phyloP scores from a whole-genome alignment of 1,139 yeast species.

The Yamadazyma membranifaciens region DNA sequence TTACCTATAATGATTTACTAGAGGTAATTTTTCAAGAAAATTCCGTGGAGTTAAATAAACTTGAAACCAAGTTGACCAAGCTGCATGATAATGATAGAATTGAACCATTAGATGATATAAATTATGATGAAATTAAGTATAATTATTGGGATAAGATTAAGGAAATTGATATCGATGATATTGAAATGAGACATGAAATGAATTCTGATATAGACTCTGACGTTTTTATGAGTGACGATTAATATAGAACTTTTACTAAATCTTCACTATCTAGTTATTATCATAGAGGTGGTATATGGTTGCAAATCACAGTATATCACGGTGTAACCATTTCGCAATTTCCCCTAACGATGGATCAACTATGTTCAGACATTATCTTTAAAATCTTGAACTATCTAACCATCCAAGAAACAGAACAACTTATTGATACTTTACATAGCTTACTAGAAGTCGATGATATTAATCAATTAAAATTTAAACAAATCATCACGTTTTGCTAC shows the following conservation, averaged over 20 bases:
- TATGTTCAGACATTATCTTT: conserved; percentile 28
- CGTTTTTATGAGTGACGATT: conserved; percentile 2
- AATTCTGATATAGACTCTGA: conserved; percentile 6
- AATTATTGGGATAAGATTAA: conserved; percentile 38
- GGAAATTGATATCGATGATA: conserved; percentile 26
- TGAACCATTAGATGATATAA: conserved; percentile 5
- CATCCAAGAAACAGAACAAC: conserved; percentile 20
- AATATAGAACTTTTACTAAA: conserved; percentile 1
- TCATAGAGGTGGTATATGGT: too few species aligned
- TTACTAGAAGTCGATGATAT: not conserved
- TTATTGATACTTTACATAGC: conserved; percentile 13
- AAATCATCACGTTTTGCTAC: conserved; percentile 18
- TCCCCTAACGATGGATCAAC: conserved; percentile 6
- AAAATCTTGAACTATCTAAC: conserved; percentile 21
- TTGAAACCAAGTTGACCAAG: not conserved
- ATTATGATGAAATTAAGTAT: conserved; percentile 25
- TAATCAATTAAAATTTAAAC: conserved; percentile 13
- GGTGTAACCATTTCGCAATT: not conserved
- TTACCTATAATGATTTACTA: conserved; percentile 24
- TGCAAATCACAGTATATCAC: too few species aligned
- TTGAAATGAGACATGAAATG: conserved; percentile 21
- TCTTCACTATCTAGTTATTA: too few species aligned
- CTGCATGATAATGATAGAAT: conserved; percentile 6
- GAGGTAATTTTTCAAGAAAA: conserved; percentile 29
- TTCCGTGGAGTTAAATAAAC: conserved; percentile 20